These are phyloP conservation scores for Podospora pseudoanserina DNA, from an alignment of 495 filamentous ascomycete species.

Conservation along the genomic window DNA sequence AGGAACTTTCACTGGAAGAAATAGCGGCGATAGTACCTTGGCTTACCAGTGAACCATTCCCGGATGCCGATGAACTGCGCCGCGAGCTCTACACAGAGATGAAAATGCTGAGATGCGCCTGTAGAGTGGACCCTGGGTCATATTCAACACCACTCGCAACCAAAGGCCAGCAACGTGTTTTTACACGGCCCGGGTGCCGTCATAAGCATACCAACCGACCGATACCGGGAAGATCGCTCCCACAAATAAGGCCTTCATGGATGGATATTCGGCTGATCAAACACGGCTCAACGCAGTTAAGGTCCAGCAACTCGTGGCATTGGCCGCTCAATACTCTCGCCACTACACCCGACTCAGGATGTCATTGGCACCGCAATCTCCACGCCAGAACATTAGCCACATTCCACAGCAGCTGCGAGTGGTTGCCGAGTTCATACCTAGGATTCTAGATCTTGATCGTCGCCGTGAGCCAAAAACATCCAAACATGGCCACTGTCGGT, in stretches of 20 bases:
- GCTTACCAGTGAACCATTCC: no score
- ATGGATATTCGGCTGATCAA: slow-evolving; percentile 13
- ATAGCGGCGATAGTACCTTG: no score
- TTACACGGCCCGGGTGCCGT: not conserved
- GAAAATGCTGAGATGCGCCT: no score
- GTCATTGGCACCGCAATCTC: slow-evolving; percentile 19
- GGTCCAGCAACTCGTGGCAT: slow-evolving; percentile 9
- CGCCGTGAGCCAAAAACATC: not conserved
- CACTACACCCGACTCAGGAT: slow-evolving; percentile 14
- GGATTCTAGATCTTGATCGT: slow-evolving; percentile 11
- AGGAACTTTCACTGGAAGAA: no score
- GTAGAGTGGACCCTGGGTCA: no score
- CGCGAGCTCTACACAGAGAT: no score
- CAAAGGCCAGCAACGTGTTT: not conserved
- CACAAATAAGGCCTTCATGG: slow-evolving; percentile 13
- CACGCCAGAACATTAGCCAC: slow-evolving; percentile 13
- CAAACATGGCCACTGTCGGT: not conserved
- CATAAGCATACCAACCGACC: slow-evolving; percentile 3
- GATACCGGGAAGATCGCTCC: not conserved
- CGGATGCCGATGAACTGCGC: no score
- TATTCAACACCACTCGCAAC: no score
- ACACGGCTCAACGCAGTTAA: slow-evolving; percentile 12
- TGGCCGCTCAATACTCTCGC: slow-evolving; percentile 8
- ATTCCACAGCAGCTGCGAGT: slow-evolving; percentile 14
- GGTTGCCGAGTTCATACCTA: not conserved